phyloP scores from a whole-genome alignment of 164 flowering plant species.

The Warburgia ugandensis region DNA sequence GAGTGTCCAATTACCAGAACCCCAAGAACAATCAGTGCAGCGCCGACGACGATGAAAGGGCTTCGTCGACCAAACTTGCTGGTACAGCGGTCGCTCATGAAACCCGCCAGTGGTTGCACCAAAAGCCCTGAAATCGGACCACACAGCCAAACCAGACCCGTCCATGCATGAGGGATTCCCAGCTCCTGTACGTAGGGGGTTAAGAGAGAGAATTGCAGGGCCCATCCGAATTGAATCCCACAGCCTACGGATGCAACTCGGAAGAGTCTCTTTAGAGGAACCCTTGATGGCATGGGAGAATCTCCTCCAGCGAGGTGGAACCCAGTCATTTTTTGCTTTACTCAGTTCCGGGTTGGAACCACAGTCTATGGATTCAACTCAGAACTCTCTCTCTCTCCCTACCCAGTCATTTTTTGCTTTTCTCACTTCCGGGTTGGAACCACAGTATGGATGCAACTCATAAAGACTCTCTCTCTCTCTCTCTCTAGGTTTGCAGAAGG shows the following conservation, averaged over 20 bases:
- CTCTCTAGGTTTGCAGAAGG: too few relatives aligned
- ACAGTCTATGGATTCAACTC: too few relatives aligned
- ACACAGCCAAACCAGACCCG: conserved; percentile 92
- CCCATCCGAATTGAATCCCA: conserved; percentile 99
- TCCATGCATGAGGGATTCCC: conserved; percentile 87
- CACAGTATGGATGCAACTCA: too few relatives aligned
- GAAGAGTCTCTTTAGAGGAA: conserved; percentile 42
- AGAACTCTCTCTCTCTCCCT: too few relatives aligned
- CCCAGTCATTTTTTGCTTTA: too few relatives aligned
- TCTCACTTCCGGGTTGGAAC: too few relatives aligned
- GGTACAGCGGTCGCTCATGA: conserved; percentile 69
- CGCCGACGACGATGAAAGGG: conserved; percentile 74
- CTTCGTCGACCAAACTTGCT: conserved; percentile 76
- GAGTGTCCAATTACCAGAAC: conserved; percentile 64
- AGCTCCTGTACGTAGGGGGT: conserved; percentile 98
- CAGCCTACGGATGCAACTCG: conserved; percentile 76
- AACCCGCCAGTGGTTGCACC: conserved; percentile 91
- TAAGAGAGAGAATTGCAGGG: conserved; percentile 81
- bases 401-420: too few relatives aligned
- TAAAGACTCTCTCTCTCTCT: too few relatives aligned
- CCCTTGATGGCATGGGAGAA: conserved; percentile 12
- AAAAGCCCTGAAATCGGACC: conserved; percentile 89
- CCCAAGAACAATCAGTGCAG: conserved; percentile 38
- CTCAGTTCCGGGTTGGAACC: too few relatives aligned
- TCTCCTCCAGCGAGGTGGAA: neutral